Evolutionary conservation across 441 rosid species (phyloP), one percentile per base, ranked within the genome.

Genomic region (Gossypium schwendimanii): DNA sequence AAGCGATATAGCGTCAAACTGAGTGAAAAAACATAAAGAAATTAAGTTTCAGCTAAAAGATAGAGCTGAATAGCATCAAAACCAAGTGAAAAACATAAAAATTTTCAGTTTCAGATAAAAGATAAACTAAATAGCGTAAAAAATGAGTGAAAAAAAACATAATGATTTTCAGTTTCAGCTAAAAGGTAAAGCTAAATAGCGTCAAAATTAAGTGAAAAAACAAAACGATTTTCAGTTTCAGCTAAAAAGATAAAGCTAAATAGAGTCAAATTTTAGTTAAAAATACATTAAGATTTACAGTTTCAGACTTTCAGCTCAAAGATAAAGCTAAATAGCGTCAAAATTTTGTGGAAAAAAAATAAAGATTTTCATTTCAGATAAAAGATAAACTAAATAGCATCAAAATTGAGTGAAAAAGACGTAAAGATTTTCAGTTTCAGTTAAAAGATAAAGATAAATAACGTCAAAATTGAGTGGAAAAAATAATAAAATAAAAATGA

Each of bases 401-500:
- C 52, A 14, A 47, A 31, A 47, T n/a, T 47, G 6, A 47, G 52
- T 14, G 52, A n/a, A 0, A 47, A 31, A 31, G 33, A 47, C 18
- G 15, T 14, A 14, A n/a, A 49, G 18, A 49, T 14, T 14, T 49
- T 50, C 20, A n/a, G 55, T 12, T 24, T 59, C 63, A 59, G 63
- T 17, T 26, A 20, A 41, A 59, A 61, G 45, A 6, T 53, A 68
- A 41, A 28, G 60, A 31, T 23, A 49, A 24, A 60, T 54, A 31
- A 6, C 63, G 15, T 18, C 2, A 50, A 39, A 63, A 6, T 45
- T 26, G 41, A 49, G 15, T 3, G 17, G 54, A 49, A 49, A 49
- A 14, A 12, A 12, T 12, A 49, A 52, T 6, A 1, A 12, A 57
- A 57, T 20, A 21, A 6, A 59, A 52, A 47, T 21, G 59, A 89